These are phyloP conservation scores for Stagonosporopsis cucurbitacearum DNA, from an alignment of 2,329 filamentous ascomycete genomes.

Conservation along the genomic window DNA sequence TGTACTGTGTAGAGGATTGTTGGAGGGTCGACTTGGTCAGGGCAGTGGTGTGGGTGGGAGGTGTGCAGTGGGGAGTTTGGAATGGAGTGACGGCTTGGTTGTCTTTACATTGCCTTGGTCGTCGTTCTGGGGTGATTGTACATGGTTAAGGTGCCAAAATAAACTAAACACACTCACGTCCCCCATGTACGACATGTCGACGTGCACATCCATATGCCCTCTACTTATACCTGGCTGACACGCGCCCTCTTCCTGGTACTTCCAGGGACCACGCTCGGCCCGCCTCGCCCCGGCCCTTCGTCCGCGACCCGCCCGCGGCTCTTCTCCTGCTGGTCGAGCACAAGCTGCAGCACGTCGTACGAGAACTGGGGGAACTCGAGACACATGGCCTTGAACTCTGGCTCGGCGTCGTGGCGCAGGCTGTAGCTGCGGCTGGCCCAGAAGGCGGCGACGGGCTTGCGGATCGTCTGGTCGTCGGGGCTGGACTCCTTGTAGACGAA, in stretches of 20 bases:
- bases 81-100: too few relatives aligned
- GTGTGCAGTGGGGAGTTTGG: too few relatives aligned
- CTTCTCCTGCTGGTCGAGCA: slow-evolving; percentile 60
- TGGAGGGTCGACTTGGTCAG: too few relatives aligned
- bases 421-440: slow-evolving; percentile 85
- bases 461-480: slow-evolving; percentile 72
- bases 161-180: too few relatives aligned
- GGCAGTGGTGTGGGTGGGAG: too few relatives aligned
- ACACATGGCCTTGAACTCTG: slow-evolving; percentile 83
- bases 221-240: slow-evolving; percentile 36
- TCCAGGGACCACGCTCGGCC: slow-evolving; percentile 48
- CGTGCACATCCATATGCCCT: too few relatives aligned
- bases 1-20: too few relatives aligned
- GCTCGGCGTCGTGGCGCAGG: slow-evolving; percentile 82
- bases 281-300: slow-evolving; percentile 31
- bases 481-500: slow-evolving; percentile 84
- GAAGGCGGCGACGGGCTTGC: slow-evolving; percentile 85
- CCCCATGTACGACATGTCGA: too few relatives aligned
- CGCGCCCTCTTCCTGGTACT: slow-evolving; percentile 42
- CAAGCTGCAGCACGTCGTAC: slow-evolving; percentile 83
- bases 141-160: too few relatives aligned
- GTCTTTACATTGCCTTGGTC: too few relatives aligned
- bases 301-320: slow-evolving; percentile 30
- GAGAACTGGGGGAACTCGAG: slow-evolving; percentile 90
- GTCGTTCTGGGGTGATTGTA: too few relatives aligned